phyloP scores from a whole-genome alignment of 2,329 filamentous ascomycete species.

The Zopfia rhizophila region DNA sequence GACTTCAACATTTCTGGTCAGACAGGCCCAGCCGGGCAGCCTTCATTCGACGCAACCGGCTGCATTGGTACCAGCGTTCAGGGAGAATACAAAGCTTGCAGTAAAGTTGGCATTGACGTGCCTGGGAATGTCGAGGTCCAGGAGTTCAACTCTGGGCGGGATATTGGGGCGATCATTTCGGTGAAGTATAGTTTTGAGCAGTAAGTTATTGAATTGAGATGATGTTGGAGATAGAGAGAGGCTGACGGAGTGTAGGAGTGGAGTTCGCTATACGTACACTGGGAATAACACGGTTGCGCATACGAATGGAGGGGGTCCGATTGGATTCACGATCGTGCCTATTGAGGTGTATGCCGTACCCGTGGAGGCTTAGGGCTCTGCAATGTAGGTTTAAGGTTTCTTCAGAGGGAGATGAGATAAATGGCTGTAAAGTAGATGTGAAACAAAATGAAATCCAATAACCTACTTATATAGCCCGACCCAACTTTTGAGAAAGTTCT shows the following conservation, averaged over 20 bases:
- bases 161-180: conserved; percentile 19
- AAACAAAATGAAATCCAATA: too few relatives aligned
- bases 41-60: conserved; percentile 26
- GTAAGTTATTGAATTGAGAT: conserved; percentile 16
- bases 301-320: conserved; percentile 8
- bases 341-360: conserved; percentile 19
- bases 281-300: conserved; percentile 21
- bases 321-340: conserved; percentile 16
- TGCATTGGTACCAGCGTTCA: conserved; percentile 27
- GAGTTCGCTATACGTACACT: conserved; percentile 25
- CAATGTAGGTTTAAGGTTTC: too few relatives aligned
- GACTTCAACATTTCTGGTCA: conserved; percentile 27
- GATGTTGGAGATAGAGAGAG: too few relatives aligned
- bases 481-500: too few relatives aligned
- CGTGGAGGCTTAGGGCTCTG: conserved; percentile 8
- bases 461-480: too few relatives aligned
- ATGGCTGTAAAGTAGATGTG: too few relatives aligned
- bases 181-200: conserved; percentile 27
- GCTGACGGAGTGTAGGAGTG: conserved; percentile 11
- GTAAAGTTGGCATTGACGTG: conserved; percentile 19
- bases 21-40: conserved; percentile 21
- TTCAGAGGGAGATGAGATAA: too few relatives aligned
- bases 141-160: conserved; percentile 23
- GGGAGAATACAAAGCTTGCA: conserved; percentile 27
- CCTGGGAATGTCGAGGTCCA: conserved; percentile 23